These are phyloP conservation scores for Bruguiera sexangula DNA, from an alignment of 345 rosid species.

Conservation along the genomic window DNA sequence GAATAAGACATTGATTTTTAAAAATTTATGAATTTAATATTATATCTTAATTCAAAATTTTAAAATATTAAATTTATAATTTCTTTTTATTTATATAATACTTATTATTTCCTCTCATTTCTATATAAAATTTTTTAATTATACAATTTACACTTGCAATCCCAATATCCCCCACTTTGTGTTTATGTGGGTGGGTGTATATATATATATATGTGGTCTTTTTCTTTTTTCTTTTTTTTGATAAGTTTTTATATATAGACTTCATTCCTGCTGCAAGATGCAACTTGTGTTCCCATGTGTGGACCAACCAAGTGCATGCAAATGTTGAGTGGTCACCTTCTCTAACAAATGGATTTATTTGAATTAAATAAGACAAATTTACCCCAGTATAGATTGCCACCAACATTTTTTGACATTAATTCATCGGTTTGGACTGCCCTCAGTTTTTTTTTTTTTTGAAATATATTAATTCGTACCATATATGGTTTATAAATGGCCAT, in stretches of 20 bases:
- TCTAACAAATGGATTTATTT: neutral
- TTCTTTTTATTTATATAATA: no score
- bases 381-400: neutral
- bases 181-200: neutral
- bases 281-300: slow-evolving; percentile 22
- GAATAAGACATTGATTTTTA: neutral
- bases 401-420: neutral
- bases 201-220: neutral
- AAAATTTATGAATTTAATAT: neutral
- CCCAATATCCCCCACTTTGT: slow-evolving; percentile 6
- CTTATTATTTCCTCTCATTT: no score
- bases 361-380: slow-evolving; percentile 2
- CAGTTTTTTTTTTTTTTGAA: no score
- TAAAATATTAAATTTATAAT: no score
- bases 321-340: neutral
- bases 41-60: slow-evolving; percentile 22
- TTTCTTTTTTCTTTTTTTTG: no score
- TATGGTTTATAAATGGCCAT: neutral
- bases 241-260: neutral
- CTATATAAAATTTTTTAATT: no score
- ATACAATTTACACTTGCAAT: no score
- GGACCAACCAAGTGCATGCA: slow-evolving; percentile 23
- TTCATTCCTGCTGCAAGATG: slow-evolving; percentile 11
- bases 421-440: neutral
- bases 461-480: no score